These are phyloP conservation scores for Fagopyrum esculentum DNA, from an alignment of 148 eudicot genomes.

Conservation along the genomic window DNA sequence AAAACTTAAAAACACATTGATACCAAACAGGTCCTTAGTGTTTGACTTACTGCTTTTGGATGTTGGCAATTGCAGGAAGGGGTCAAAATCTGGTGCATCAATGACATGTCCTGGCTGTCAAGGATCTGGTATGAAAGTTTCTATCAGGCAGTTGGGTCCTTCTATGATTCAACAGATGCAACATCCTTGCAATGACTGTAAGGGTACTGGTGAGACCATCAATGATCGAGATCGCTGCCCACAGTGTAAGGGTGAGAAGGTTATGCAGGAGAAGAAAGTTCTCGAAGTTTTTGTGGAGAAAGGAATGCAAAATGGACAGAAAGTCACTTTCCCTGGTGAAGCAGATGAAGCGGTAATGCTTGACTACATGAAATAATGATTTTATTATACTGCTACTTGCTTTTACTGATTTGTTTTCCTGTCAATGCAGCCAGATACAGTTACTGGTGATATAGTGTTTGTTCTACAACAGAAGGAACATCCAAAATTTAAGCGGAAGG, in stretches of 20 bases:
- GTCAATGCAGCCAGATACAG: conserved; percentile 46
- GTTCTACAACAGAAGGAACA: conserved; percentile 57
- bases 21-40: neutral
- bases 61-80: conserved; percentile 30
- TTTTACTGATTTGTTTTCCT: neutral
- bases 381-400: neutral
- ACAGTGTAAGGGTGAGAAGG: conserved; percentile 47
- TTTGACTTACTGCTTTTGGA: neutral
- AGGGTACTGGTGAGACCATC: conserved; percentile 48
- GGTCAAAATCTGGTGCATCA: conserved; percentile 54
- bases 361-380: neutral
- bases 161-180: conserved; percentile 62
- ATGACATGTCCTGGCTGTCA: conserved; percentile 45
- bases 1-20: no score
- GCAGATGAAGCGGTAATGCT: conserved; percentile 50
- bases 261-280: conserved; percentile 42
- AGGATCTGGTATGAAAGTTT: conserved; percentile 48
- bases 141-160: conserved; percentile 50
- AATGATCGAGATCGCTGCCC: conserved; percentile 41
- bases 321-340: conserved; percentile 48
- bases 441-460: conserved; percentile 62
- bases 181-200: conserved; percentile 48
- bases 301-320: conserved; percentile 51
- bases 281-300: conserved; percentile 44
- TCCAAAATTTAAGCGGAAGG: conserved; percentile 49